These are phyloP conservation scores for Claviceps sp. DNA, from an alignment of 2,329 filamentous ascomycete species.

Conservation along the genomic window DNA sequence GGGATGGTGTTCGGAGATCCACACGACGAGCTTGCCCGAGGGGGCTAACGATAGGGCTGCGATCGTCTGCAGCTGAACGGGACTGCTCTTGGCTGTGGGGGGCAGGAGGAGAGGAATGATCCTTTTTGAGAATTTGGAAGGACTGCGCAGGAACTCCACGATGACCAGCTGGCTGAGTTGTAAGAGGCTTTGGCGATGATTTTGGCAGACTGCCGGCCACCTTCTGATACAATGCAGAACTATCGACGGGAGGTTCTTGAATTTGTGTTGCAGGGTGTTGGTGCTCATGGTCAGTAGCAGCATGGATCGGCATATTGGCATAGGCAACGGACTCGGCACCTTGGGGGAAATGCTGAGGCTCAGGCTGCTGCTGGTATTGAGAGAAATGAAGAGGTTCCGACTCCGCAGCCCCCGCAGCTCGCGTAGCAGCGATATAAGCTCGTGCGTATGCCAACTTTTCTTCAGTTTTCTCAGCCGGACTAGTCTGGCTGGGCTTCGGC, in stretches of 20 bases:
- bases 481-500: constrained; percentile 50
- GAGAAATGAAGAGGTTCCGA: constrained; percentile 17
- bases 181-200: constrained; percentile 28
- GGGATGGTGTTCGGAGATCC: constrained; percentile 22
- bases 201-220: constrained; percentile 23
- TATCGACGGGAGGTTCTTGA: constrained; percentile 25
- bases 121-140: constrained; percentile 40
- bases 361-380: constrained; percentile 15
- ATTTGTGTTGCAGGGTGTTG: constrained; percentile 4
- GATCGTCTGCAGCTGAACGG: constrained; percentile 25
- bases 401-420: constrained; percentile 22
- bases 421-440: constrained; percentile 30
- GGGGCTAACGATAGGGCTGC: constrained; percentile 31
- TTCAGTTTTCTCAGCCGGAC: constrained; percentile 13
- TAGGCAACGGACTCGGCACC: constrained; percentile 13
- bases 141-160: constrained; percentile 19
- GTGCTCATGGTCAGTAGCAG: constrained; percentile 11
- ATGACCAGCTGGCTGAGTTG: constrained; percentile 17
- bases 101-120: constrained; percentile 24
- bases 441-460: constrained; percentile 23
- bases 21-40: constrained; percentile 26
- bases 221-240: constrained; percentile 24
- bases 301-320: constrained; percentile 11
- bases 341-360: constrained; percentile 14
- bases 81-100: constrained; percentile 26